phyloP scores from a whole-genome alignment of 202 grass and related monocot species.

The Panicum virgatum region DNA sequence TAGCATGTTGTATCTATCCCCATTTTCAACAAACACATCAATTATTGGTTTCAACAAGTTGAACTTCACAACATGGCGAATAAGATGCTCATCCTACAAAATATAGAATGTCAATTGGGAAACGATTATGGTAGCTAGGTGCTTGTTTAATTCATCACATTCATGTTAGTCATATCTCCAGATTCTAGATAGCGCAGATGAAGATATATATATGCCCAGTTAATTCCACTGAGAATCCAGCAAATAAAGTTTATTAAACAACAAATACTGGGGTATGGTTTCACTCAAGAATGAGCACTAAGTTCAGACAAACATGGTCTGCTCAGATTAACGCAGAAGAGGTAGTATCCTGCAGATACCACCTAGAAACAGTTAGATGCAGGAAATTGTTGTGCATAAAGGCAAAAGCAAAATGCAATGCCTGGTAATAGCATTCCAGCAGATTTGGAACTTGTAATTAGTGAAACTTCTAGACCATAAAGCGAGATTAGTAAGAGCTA shows the following conservation, averaged over 20 bases:
- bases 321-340: not conserved
- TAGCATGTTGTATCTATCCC: constrained; percentile 93
- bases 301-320: not conserved
- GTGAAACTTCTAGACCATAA: constrained; percentile 17
- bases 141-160: constrained; percentile 1
- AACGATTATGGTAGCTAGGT: constrained; percentile 7
- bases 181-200: not conserved
- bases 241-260: not conserved
- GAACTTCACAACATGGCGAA: constrained; percentile 88
- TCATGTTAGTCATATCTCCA: not conserved
- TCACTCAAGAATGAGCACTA: not conserved
- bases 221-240: not conserved
- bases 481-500: not conserved
- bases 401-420: not conserved
- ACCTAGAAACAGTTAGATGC: not conserved
- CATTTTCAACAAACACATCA: constrained; percentile 79
- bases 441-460: constrained; percentile 14
- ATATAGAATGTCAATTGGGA: constrained; percentile 27
- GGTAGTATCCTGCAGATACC: constrained; percentile 11
- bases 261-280: not conserved
- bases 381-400: not conserved
- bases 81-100: constrained; percentile 92
- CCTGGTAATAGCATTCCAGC: not conserved
- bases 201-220: not conserved
- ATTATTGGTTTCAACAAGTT: constrained; percentile 94